Percentiles rank a stretch among this genome's conserved stretches.
Evolutionary conservation across 2,329 filamentous ascomycete genomes (phyloP).

Genomic region (Gliomastix tumulicola): DNA sequence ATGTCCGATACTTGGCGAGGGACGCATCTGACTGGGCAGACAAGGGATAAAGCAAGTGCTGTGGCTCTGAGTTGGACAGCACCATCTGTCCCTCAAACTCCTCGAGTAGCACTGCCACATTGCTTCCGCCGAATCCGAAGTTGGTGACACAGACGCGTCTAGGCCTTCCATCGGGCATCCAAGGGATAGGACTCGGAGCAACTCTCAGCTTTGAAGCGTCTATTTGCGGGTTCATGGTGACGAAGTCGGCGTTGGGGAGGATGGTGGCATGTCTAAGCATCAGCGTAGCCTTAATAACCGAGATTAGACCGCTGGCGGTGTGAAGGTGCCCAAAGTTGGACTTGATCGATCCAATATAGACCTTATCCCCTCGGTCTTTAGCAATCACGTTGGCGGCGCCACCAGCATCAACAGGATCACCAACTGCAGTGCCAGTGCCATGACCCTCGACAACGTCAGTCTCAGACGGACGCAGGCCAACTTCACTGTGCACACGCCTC

Average conservation of each 20-base stretch:
- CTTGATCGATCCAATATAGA: constrained; percentile 9
- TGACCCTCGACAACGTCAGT: constrained; percentile 32
- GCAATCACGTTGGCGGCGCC: constrained; percentile 18
- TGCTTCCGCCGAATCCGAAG: constrained; percentile 28
- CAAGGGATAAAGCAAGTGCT: constrained; percentile 8
- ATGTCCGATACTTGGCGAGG: constrained; percentile 10
- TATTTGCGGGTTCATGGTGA: constrained; percentile 1
- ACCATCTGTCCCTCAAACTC: constrained; percentile 1
- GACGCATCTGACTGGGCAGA: constrained; percentile 10
- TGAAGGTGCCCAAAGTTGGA: constrained; percentile 12
- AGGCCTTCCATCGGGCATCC: constrained; percentile 32
- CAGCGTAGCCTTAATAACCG: constrained; percentile 44
- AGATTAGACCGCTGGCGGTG: constrained; percentile 19
- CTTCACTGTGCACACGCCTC: constrained; percentile 24
- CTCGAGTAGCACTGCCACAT: constrained; percentile 21
- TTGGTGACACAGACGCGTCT: constrained; percentile 21
- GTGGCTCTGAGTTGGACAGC: background rate
- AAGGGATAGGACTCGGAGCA: constrained; percentile 35
- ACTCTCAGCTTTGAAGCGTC: background rate
- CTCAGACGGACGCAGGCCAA: constrained; percentile 21
- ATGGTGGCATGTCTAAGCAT: constrained; percentile 34
- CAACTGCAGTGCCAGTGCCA: constrained; percentile 42
- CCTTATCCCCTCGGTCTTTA: background rate
- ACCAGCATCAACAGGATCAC: constrained; percentile 29
- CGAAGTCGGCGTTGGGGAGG: constrained; percentile 9